Base-by-base conservation (phyloP, 352 stramenopile genomes). In the Pythium aphanidermatum region DNA sequence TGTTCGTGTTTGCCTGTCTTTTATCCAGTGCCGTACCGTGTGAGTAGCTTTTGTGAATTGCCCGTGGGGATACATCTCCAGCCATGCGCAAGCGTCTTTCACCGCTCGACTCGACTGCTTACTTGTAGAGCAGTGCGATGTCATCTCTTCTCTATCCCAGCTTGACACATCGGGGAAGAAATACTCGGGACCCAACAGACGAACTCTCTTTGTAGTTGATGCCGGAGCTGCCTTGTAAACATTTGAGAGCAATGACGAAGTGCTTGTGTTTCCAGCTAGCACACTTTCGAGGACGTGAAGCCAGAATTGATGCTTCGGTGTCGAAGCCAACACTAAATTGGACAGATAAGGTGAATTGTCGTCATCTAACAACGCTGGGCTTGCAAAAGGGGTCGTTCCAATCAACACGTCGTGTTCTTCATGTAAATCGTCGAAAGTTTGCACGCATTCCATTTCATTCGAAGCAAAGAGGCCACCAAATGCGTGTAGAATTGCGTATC, bases 311-410 rank as follows among this genome's bases (percentile, higher is more conserved):
- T 79, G 65, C 12, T 43, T 35, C 4, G 70, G 69, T 1, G 39
- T 33, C 3, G 73, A 85, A 27, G 65, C 70, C 68, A 85, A 68
- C n/a, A 83, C 29, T 4, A 65, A 70, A 38, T 85, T 85, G 46
- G 69, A 84, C 0, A 84, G 57, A 33, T 60, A 55, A 19, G 51
- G 29, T 5, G 43, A 53, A 3, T 19, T 43, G 4, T 56, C 58
- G 17, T 62, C 62, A 27, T 80, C 65, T n/a, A 85, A 55, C 5
- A 81, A 29, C 23, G 81, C 67, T 1, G 60, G 52, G 58, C 80
- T 67, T 5, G 57, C 62, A 0, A 57, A 46, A 4, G 63, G 67
- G 50, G 78, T 65, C 21, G 58, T 78, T 57, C 65, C 75, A 16
- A 85, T 35, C 30, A 81, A 79, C 4, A 79, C 29, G 12, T 55